phyloP scores from a whole-genome alignment of 495 filamentous ascomycete genomes.

The Tuber calosporum region DNA sequence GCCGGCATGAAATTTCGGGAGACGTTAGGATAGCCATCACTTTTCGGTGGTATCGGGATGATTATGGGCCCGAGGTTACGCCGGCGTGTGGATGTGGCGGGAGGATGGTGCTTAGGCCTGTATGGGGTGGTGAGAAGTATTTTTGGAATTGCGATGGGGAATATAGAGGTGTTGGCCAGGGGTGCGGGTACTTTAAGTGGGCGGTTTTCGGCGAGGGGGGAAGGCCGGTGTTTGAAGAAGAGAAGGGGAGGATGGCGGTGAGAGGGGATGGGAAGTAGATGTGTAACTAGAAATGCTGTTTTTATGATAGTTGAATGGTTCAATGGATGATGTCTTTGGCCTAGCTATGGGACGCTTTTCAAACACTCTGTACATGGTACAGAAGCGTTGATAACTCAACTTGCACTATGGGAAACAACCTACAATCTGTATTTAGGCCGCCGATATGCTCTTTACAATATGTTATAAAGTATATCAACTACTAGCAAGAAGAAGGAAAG shows the following conservation, averaged over 20 bases:
- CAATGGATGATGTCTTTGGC: neutral
- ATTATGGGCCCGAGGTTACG: constrained; percentile 63
- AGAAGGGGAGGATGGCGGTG: neutral
- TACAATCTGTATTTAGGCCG: no score
- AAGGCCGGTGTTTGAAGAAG: constrained; percentile 48
- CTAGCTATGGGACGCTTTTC: neutral
- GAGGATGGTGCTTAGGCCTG: constrained; percentile 61
- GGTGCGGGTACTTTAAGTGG: constrained; percentile 79
- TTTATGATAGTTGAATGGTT: neutral
- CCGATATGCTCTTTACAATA: no score
- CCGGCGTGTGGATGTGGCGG: constrained; percentile 48
- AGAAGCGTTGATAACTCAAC: no score
- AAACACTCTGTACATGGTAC: no score
- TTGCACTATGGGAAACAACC: no score
- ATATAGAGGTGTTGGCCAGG: constrained; percentile 42
- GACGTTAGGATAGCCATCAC: constrained; percentile 84
- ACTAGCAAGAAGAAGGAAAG: no score
- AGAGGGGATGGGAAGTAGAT: neutral
- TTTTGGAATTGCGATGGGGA: constrained; percentile 92
- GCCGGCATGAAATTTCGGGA: constrained; percentile 72
- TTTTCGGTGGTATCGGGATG: constrained; percentile 75
- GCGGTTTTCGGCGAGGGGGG: constrained; percentile 84
- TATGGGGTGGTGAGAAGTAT: constrained; percentile 72
- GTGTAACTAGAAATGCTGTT: neutral
- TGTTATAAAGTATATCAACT: no score